A percentile compares a stretch with the other conserved stretches of the same genome.
Evolutionary conservation across 2,329 filamentous ascomycete genomes (phyloP).

Genomic region (Pseudocercospora fuligena): DNA sequence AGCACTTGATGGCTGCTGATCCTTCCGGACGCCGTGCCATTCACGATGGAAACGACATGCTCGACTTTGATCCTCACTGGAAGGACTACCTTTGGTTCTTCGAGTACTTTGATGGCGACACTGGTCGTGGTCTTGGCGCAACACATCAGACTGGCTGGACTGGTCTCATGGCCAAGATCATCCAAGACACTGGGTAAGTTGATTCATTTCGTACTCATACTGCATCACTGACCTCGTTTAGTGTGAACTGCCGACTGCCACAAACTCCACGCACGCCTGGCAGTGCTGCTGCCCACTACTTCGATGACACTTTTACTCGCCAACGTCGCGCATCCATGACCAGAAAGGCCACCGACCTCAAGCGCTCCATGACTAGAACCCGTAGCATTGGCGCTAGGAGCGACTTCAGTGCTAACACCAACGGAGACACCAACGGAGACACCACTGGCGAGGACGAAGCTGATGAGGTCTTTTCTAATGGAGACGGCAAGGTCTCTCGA

Average conservation of each 20-base stretch:
- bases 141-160: conserved; percentile 98
- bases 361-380: conserved; percentile 38
- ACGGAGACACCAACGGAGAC: conserved; percentile 40
- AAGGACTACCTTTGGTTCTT: conserved; percentile 94
- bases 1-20: conserved; percentile 84
- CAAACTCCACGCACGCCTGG: conserved; percentile 90
- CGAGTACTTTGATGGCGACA: conserved; percentile 96
- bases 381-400: conserved; percentile 84
- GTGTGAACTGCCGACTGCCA: conserved; percentile 85
- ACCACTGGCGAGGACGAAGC: conserved; percentile 43
- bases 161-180: conserved; percentile 92
- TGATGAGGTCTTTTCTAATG: conserved; percentile 30
- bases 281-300: conserved; percentile 86
- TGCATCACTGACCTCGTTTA: conserved; percentile 54
- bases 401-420: conserved; percentile 62
- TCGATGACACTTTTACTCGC: conserved; percentile 83
- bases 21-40: conserved; percentile 87
- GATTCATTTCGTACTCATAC: neutral
- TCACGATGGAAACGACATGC: conserved; percentile 80
- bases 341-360: conserved; percentile 65
- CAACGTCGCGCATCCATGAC: conserved; percentile 48
- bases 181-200: conserved; percentile 92
- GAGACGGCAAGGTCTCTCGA: conserved; percentile 36
- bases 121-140: conserved; percentile 84
- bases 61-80: conserved; percentile 93